Evolutionary conservation across 108 stramenopile genomes (phyloP).

Genomic region (Cyclotella cryptica): DNA sequence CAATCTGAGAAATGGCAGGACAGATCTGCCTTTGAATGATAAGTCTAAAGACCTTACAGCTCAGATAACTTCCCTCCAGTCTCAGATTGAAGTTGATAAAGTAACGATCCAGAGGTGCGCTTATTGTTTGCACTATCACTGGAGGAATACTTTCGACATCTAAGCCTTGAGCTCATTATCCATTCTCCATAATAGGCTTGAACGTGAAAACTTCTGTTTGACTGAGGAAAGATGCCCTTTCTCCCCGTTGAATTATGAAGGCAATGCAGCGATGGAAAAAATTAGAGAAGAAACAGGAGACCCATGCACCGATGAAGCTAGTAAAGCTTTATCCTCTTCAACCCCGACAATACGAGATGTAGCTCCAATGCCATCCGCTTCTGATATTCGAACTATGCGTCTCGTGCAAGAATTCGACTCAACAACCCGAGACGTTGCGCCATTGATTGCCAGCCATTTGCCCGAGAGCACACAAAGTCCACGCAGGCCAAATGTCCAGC

Average conservation of each 20-base stretch:
- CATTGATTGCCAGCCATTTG: background rate
- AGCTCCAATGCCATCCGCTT: slow-evolving; percentile 22
- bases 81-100: slow-evolving; percentile 51
- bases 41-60: slow-evolving; percentile 45
- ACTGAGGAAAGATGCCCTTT: slow-evolving; percentile 4
- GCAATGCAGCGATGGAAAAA: slow-evolving; percentile 50
- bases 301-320: too few species aligned
- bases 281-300: slow-evolving; percentile 43
- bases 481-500: too few species aligned
- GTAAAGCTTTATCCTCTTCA: background rate
- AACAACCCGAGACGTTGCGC: slow-evolving; percentile 11
- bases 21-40: slow-evolving; percentile 64
- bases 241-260: slow-evolving; percentile 21
- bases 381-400: slow-evolving; percentile 34
- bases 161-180: background rate
- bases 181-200: slow-evolving; percentile 23
- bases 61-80: slow-evolving; percentile 53
- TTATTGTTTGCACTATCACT: background rate
- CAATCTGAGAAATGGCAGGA: slow-evolving; percentile 54
- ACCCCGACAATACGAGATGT: slow-evolving; percentile 20
- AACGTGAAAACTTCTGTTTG: slow-evolving; percentile 50
- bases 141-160: background rate
- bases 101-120: slow-evolving; percentile 2
- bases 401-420: slow-evolving; percentile 27
- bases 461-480: background rate